Conservation (phyloP, 345 rosid species). For the Fremontodendron californicum region DNA sequence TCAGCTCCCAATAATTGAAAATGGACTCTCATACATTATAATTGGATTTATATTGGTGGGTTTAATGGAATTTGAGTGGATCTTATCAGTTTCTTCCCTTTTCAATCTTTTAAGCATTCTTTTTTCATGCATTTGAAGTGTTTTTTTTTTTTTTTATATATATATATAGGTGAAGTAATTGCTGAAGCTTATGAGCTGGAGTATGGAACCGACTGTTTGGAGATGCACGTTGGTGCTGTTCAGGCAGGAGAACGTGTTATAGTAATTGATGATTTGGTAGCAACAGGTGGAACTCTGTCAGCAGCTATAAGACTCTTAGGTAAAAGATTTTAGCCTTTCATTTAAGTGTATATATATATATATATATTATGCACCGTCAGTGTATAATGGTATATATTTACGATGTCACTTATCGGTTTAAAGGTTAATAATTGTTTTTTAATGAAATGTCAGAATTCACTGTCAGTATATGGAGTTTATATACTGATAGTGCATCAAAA, state of each 20-base stretch:
- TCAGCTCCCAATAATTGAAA: neutral
- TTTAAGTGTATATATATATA: too few relatives aligned
- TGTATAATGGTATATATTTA: too few relatives aligned
- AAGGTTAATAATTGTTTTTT: too few relatives aligned
- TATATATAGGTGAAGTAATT: conserved; percentile 61
- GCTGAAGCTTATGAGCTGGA: conserved; percentile 74
- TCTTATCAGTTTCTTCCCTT: neutral
- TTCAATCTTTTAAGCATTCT: neutral
- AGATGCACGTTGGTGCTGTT: conserved; percentile 84
- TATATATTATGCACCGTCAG: too few relatives aligned
- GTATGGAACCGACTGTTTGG: conserved; percentile 82
- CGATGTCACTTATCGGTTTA: too few relatives aligned
- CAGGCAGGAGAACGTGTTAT: conserved; percentile 61
- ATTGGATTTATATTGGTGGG: neutral
- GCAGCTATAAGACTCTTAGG: conserved; percentile 88
- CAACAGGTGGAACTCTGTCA: conserved; percentile 88
- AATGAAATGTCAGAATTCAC: too few relatives aligned
- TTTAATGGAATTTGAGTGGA: neutral
- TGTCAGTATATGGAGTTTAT: too few relatives aligned
- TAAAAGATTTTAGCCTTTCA: too few relatives aligned
- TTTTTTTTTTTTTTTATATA: neutral
- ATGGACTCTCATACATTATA: neutral
- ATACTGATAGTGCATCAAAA: too few relatives aligned
- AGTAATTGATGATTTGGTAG: conserved; percentile 81
- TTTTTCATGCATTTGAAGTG: neutral